Evolutionary conservation across 495 filamentous ascomycete species (phyloP).

Genomic region (Immersiella caudata): DNA sequence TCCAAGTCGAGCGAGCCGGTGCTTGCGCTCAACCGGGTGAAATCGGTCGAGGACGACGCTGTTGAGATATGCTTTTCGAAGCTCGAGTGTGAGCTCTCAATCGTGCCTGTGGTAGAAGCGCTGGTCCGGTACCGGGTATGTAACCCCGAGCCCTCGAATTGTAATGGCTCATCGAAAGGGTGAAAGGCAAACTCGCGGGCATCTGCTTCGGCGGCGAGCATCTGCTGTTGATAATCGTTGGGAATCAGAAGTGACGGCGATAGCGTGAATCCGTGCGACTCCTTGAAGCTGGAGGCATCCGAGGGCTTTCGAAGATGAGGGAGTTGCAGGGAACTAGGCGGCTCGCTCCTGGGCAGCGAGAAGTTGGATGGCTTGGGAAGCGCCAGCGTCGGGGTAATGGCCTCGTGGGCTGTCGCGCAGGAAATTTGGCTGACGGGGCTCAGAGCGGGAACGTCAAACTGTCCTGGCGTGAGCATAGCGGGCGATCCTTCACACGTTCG

Average conservation of each 20-base stretch:
- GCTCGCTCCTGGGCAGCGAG: slow-evolving; percentile 43
- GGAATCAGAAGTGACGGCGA: slow-evolving; percentile 60
- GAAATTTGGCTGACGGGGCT: slow-evolving; percentile 50
- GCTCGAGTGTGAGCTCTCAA: slow-evolving; percentile 31
- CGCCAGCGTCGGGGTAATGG: slow-evolving; percentile 43
- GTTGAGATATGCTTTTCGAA: slow-evolving; percentile 51
- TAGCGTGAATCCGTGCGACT: slow-evolving; percentile 57
- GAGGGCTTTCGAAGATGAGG: slow-evolving; percentile 43
- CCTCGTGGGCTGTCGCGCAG: slow-evolving; percentile 40
- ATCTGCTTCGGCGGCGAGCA: slow-evolving; percentile 45
- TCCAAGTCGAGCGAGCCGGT: slow-evolving; percentile 45
- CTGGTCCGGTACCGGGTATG: slow-evolving; percentile 40
- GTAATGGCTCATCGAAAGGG: slow-evolving; percentile 39
- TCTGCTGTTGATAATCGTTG: slow-evolving; percentile 51
- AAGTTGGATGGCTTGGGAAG: slow-evolving; percentile 46
- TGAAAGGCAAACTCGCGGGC: slow-evolving; percentile 39
- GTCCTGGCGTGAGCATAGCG: slow-evolving; percentile 44
- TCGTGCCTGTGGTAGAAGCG: slow-evolving; percentile 49
- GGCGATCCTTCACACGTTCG: slow-evolving; percentile 35
- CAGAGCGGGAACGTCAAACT: slow-evolving; percentile 51
- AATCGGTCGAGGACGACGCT: slow-evolving; percentile 45
- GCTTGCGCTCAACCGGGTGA: slow-evolving; percentile 49
- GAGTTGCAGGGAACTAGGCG: slow-evolving; percentile 29
- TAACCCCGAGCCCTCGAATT: slow-evolving; percentile 33
- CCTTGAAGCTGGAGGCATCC: slow-evolving; percentile 55